These are phyloP conservation scores for Quercus robur DNA, from an alignment of 306 rosid species.

Conservation along the genomic window DNA sequence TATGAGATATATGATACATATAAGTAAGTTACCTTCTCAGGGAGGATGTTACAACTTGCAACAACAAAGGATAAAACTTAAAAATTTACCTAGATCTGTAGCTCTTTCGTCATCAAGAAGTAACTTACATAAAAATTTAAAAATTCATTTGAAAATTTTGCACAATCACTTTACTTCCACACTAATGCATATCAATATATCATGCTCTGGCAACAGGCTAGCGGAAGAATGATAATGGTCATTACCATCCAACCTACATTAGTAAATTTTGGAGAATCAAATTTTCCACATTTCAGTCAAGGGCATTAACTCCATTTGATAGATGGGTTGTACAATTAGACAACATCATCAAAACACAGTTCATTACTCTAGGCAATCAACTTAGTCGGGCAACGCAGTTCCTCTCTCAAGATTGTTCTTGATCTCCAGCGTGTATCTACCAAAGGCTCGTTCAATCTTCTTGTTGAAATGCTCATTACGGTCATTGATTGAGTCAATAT, in stretches of 20 bases:
- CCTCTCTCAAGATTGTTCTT: conserved; percentile 99
- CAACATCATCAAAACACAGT: neutral
- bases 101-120: neutral
- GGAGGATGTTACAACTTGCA: too few species aligned
- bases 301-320: neutral
- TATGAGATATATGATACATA: too few species aligned
- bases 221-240: neutral
- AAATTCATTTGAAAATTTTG: neutral
- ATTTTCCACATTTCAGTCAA: neutral
- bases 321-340: neutral
- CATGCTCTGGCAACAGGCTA: neutral
- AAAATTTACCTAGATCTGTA: too few species aligned
- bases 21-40: too few species aligned
- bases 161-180: neutral
- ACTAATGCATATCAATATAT: neutral
- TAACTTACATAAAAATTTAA: neutral
- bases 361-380: conserved; percentile 2
- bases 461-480: conserved; percentile 97
- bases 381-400: conserved; percentile 91
- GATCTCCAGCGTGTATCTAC: conserved; percentile 93
- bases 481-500: conserved; percentile 93
- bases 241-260: neutral
- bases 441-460: conserved; percentile 98
- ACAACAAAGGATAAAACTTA: too few species aligned
- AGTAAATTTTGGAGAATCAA: neutral